Evolutionary conservation across 768 basidiomycete genomes (phyloP).

Genomic region (Collybia sordida): DNA sequence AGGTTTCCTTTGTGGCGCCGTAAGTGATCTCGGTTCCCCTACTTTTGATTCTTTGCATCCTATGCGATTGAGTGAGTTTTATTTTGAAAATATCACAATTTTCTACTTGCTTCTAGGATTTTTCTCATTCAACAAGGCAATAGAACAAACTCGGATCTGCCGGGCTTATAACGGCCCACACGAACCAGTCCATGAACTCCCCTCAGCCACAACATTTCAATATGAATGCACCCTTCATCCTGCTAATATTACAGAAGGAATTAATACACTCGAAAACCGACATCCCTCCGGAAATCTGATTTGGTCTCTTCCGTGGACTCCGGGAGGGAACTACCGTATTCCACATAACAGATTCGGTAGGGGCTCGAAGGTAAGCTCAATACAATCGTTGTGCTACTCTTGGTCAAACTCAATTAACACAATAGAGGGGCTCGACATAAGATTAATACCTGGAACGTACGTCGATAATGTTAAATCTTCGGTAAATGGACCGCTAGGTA

Average conservation of each 20-base stretch:
- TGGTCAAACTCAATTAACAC: slow-evolving; percentile 12
- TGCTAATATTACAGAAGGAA: slow-evolving; percentile 25
- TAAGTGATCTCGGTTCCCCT: too few species aligned
- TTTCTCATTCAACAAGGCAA: too few species aligned
- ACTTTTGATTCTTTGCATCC: too few species aligned
- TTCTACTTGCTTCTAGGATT: too few species aligned
- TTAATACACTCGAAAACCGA: too few species aligned
- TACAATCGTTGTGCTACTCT: slow-evolving; percentile 9
- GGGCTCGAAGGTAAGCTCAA: slow-evolving; percentile 8
- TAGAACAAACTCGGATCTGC: too few species aligned
- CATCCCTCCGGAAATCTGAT: slow-evolving; percentile 32
- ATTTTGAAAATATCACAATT: too few species aligned
- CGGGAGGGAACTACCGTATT: slow-evolving; percentile 30
- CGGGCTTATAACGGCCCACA: too few species aligned
- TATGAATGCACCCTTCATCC: slow-evolving; percentile 36
- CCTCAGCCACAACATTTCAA: slow-evolving; percentile 15
- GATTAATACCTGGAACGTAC: slow-evolving; percentile 15
- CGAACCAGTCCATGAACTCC: slow-evolving; percentile 14
- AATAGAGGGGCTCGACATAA: slow-evolving; percentile 1
- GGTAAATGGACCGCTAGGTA: too few species aligned
- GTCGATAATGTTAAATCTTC: slow-evolving; percentile 10
- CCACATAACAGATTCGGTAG: slow-evolving; percentile 27
- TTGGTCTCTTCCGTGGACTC: slow-evolving; percentile 22
- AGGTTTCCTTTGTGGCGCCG: too few species aligned
- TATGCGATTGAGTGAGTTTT: too few species aligned